Conservation (phyloP, 352 stramenopile species). For the Pythium rishiriense region DNA sequence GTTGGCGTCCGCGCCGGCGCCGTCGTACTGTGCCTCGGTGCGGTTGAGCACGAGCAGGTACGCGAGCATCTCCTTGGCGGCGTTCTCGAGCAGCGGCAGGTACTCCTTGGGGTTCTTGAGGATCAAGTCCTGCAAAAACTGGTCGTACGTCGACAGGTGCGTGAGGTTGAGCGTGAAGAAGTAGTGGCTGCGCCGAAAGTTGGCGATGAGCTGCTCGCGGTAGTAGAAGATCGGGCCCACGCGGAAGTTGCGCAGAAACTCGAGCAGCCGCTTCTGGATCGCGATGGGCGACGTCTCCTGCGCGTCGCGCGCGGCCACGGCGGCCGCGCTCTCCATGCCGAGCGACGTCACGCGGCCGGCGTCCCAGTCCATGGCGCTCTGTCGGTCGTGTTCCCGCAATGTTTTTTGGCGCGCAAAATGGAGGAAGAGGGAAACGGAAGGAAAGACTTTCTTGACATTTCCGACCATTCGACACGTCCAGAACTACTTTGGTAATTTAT, state of each 20-base stretch:
- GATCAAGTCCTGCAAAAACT: slow-evolving; percentile 83
- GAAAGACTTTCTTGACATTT: slow-evolving; percentile 10
- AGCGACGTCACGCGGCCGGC: slow-evolving; percentile 74
- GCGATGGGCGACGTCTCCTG: slow-evolving; percentile 55
- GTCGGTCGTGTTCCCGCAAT: background rate
- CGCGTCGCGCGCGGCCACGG: slow-evolving; percentile 46
- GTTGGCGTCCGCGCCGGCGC: slow-evolving; percentile 16
- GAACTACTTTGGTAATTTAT: background rate
- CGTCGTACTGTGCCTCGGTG: slow-evolving; percentile 36
- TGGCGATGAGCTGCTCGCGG: slow-evolving; percentile 86
- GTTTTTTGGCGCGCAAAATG: slow-evolving; percentile 19
- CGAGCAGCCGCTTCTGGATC: slow-evolving; percentile 63
- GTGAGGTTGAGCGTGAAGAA: slow-evolving; percentile 84
- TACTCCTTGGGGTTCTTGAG: slow-evolving; percentile 86
- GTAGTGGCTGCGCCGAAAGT: slow-evolving; percentile 73
- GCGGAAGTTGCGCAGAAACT: slow-evolving; percentile 89
- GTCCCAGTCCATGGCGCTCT: slow-evolving; percentile 71
- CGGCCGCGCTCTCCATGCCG: slow-evolving; percentile 70
- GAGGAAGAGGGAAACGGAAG: no score
- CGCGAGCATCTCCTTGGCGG: slow-evolving; percentile 75
- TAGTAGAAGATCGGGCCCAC: slow-evolving; percentile 88
- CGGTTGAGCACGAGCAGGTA: slow-evolving; percentile 61
- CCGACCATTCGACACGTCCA: background rate
- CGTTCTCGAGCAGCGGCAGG: slow-evolving; percentile 82
- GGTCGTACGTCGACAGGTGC: slow-evolving; percentile 86